A percentile compares a stretch with the other conserved stretches of the same genome.
phyloP scores from a whole-genome alignment of 306 rosid genomes.

The Lathyrus tuberosus region DNA sequence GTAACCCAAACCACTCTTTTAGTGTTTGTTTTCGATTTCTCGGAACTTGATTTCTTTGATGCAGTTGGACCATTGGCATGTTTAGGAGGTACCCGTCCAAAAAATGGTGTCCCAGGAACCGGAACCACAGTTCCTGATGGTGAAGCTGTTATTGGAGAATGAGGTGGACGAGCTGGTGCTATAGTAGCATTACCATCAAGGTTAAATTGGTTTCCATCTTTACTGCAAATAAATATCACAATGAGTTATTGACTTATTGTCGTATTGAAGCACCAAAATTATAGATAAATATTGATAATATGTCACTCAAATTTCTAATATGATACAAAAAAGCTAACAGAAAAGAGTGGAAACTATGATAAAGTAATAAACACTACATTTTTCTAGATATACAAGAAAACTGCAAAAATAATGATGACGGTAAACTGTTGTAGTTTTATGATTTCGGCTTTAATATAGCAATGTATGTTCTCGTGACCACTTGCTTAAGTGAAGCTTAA shows the following conservation, averaged over 20 bases:
- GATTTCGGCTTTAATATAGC: too few species aligned
- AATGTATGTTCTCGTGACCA: too few species aligned
- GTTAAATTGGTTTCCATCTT: conserved; percentile 80
- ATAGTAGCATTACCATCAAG: conserved; percentile 48
- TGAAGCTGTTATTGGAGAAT: conserved; percentile 47
- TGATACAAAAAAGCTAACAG: conserved; percentile 1
- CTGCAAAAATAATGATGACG: too few species aligned
- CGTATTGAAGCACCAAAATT: conserved; percentile 23
- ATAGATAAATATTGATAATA: conserved; percentile 21
- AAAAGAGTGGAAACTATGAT: background rate
- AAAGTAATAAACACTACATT: conserved; percentile 12
- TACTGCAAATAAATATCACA: conserved; percentile 56
- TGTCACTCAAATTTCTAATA: conserved; percentile 15
- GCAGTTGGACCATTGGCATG: conserved; percentile 68
- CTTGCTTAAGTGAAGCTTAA: background rate
- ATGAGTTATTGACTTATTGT: conserved; percentile 28
- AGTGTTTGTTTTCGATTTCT: conserved; percentile 49
- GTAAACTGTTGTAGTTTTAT: too few species aligned
- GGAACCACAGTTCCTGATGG: conserved; percentile 54
- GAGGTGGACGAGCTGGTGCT: conserved; percentile 60
- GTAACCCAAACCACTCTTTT: conserved; percentile 79
- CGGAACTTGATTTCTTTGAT: conserved; percentile 56
- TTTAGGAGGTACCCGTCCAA: conserved; percentile 57
- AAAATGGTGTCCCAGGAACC: conserved; percentile 51
- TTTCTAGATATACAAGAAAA: background rate